Evolutionary conservation across 768 basidiomycete genomes (phyloP).

Genomic region (Mycena filopes): DNA sequence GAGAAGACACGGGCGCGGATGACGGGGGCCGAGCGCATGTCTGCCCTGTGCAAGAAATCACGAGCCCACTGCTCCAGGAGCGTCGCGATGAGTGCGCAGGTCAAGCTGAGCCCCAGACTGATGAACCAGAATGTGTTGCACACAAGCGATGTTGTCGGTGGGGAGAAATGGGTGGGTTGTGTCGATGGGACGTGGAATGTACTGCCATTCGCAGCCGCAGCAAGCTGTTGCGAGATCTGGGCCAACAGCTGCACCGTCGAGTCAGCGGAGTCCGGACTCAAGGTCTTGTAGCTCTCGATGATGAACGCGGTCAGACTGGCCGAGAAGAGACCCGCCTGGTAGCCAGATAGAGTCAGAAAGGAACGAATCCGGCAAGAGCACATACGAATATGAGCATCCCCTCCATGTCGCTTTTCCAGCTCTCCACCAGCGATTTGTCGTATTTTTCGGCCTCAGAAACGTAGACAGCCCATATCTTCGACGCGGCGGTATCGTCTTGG

Average conservation of each 20-base stretch:
- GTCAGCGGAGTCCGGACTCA: background rate
- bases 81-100: slow-evolving; percentile 1
- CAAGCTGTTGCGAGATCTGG: slow-evolving; percentile 14
- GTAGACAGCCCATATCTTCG: background rate
- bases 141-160: background rate
- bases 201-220: slow-evolving; percentile 9
- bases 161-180: background rate
- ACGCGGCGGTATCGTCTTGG: background rate
- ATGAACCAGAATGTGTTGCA: slow-evolving; percentile 8
- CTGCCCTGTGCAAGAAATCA: background rate
- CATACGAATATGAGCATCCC: too few relatives aligned
- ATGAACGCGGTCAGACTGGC: slow-evolving; percentile 12
- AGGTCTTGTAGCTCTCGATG: slow-evolving; percentile 8
- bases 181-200: background rate
- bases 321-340: slow-evolving; percentile 13
- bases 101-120: slow-evolving; percentile 7
- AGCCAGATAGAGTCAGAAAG: too few relatives aligned
- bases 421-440: slow-evolving; percentile 5
- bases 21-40: slow-evolving; percentile 13
- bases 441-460: background rate
- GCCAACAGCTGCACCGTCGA: background rate
- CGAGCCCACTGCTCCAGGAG: slow-evolving; percentile 7
- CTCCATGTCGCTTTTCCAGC: background rate
- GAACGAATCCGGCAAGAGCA: too few relatives aligned
- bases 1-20: slow-evolving; percentile 16